A percentile compares a stretch with the other conserved stretches of the same genome.
These are phyloP conservation scores for Coprinopsis sp. DNA, from an alignment of 768 basidiomycete species.

Conservation along the genomic window DNA sequence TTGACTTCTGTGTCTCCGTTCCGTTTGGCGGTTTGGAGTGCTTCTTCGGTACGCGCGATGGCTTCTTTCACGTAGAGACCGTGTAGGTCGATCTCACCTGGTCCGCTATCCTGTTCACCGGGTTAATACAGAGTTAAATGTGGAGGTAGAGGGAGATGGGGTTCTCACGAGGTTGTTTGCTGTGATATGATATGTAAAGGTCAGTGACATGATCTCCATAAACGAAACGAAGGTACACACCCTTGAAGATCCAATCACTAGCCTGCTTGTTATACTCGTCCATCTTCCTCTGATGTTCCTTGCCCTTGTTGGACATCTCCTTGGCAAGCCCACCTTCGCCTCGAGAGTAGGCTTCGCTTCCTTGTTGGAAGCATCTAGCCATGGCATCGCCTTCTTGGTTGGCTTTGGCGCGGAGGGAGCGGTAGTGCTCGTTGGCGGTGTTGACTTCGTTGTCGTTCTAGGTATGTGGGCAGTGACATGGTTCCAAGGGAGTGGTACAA, in stretches of 20 bases:
- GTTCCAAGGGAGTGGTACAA: not conserved
- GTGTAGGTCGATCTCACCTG: constrained; percentile 83
- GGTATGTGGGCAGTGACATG: not conserved
- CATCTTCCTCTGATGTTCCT: constrained; percentile 74
- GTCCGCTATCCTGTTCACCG: constrained; percentile 48
- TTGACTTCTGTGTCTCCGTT: constrained; percentile 61
- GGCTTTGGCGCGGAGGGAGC: constrained; percentile 66
- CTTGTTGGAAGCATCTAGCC: constrained; percentile 63
- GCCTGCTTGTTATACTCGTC: constrained; percentile 76
- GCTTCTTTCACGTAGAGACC: constrained; percentile 94
- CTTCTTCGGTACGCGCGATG: constrained; percentile 64
- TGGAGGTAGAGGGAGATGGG: constrained; percentile 90
- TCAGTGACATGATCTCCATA: not conserved
- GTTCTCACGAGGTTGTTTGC: constrained; percentile 6
- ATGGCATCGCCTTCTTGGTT: constrained; percentile 77
- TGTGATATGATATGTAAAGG: not conserved
- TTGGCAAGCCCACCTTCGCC: constrained; percentile 81
- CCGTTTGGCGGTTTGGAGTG: constrained; percentile 61
- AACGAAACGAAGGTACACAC: constrained; percentile 34
- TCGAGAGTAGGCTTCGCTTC: constrained; percentile 68
- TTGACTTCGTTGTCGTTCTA: constrained; percentile 59
- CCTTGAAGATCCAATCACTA: constrained; percentile 80
- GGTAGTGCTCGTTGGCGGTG: constrained; percentile 67
- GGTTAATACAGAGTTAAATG: constrained; percentile 15
- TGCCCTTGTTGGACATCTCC: constrained; percentile 74